Conservation (phyloP, 2,329 filamentous ascomycete species). For the Neospermospora avenae region DNA sequence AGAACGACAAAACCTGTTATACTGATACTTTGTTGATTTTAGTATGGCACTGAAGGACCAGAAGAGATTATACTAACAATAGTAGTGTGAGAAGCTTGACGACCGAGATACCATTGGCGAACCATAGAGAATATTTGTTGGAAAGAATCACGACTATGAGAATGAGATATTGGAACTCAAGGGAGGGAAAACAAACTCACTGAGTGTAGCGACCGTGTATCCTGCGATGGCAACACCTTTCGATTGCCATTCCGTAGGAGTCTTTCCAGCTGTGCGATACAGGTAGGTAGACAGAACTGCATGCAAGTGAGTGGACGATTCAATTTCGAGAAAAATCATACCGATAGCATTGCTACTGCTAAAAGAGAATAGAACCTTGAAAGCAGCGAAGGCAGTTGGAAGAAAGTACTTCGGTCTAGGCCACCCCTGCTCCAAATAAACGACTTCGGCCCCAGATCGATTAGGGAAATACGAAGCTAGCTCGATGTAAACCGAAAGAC, state of each 20-base stretch:
- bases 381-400: constrained; percentile 61
- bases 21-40: constrained; percentile 37
- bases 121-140: constrained; percentile 54
- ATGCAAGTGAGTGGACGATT: background rate
- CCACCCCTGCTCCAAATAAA: constrained; percentile 66
- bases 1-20: constrained; percentile 62
- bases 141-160: constrained; percentile 45
- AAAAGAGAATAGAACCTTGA: constrained; percentile 61
- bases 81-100: constrained; percentile 60
- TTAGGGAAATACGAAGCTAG: constrained; percentile 63
- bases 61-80: constrained; percentile 37
- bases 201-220: constrained; percentile 39
- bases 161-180: background rate
- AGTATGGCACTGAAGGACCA: too few species aligned
- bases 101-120: constrained; percentile 54
- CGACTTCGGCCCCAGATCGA: constrained; percentile 62
- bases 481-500: constrained; percentile 60
- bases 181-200: constrained; percentile 38
- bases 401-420: constrained; percentile 63
- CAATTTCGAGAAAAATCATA: background rate
- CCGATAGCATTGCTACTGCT: constrained; percentile 62
- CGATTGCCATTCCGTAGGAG: constrained; percentile 57
- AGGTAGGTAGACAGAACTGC: constrained; percentile 59
- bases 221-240: constrained; percentile 63
- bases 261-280: constrained; percentile 51